Base-by-base conservation (phyloP, 305 asterid species). In the Fraxinus floribunda region DNA sequence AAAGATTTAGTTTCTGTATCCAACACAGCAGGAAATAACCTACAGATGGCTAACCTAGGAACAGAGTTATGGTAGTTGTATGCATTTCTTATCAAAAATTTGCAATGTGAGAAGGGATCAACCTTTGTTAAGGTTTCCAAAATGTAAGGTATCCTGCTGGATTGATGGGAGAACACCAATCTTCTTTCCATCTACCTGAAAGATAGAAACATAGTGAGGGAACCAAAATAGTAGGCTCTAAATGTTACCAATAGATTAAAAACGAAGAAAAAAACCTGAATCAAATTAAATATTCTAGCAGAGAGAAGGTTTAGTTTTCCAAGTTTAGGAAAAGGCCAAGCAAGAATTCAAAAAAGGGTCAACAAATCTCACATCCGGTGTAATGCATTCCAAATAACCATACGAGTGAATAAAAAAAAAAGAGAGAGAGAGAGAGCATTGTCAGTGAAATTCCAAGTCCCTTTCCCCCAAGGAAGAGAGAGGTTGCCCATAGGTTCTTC, bases 111-210 rank as follows among this genome's bases (percentile, higher is more conserved):
- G 80, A 55, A 66, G 82, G 46, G 81, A 82, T 91, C 75, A 87
- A 95, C 99, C 99, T 95, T 94, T 95, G 89, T 91, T 86, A 71
- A 95, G 93, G 88, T 93, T 94, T 78, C 98, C 99, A 55, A 95
- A 76, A 88, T 90, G 94, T 68, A 95, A 85, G 36, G 95, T 92
- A 79, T 89, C 89, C 84, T 92, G 98, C 89, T 92, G 94, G 29
- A 83, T 85, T 81, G 99, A 94, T 83, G 94, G 98, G 78, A 90
- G 95, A 87, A 95, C 93, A 77, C 97, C 97, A 81, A 95, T 91
- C 88, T 89, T 89, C 94, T 90, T 94, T 39, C 99, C 99, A 57
- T 94, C 93, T 57, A 95, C 75, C 99, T 95, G 95, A 86, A 88
- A 86, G 57, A 62, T 75, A 75, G 62, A 78, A 77, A 35, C 20